Evolutionary conservation across 2,329 filamentous ascomycete species (phyloP).

Genomic region (Nemania bipapillata): DNA sequence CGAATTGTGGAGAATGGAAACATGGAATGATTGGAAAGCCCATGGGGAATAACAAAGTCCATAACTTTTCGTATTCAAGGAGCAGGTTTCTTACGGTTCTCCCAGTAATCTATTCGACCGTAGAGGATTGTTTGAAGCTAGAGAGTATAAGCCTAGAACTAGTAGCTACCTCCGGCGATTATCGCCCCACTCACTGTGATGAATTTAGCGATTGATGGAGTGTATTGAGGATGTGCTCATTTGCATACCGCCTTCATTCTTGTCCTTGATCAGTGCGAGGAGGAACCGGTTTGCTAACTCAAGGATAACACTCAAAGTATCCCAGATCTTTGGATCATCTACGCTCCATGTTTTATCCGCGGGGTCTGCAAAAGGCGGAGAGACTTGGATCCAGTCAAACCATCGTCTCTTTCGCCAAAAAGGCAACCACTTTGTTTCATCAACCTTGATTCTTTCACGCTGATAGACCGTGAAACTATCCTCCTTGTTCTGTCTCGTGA

Average conservation of each 20-base stretch:
- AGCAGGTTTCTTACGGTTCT: too few species aligned
- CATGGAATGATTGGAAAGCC: too few species aligned
- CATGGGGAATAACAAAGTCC: too few species aligned
- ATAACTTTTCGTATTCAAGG: too few species aligned
- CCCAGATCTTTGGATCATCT: conserved; percentile 16
- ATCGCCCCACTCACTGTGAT: conserved; percentile 5
- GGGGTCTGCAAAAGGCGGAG: too few species aligned
- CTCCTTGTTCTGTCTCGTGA: background rate
- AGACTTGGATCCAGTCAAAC: conserved; percentile 18
- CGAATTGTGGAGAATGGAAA: too few species aligned
- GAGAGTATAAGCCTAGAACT: background rate
- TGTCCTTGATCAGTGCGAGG: background rate
- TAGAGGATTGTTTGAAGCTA: conserved; percentile 15
- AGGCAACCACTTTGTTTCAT: conserved; percentile 15
- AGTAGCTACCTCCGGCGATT: background rate
- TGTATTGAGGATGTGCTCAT: background rate
- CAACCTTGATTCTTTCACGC: conserved; percentile 21
- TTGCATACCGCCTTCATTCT: conserved; percentile 10
- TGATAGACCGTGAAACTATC: background rate
- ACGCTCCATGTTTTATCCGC: conserved; percentile 21
- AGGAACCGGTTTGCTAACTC: conserved; percentile 13
- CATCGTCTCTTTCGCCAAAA: conserved; percentile 23
- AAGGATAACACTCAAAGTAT: background rate
- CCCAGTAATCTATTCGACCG: conserved; percentile 14
- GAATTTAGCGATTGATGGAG: background rate